Conservation (phyloP, 495 filamentous ascomycete genomes). For the Aspergillus wentii region DNA sequence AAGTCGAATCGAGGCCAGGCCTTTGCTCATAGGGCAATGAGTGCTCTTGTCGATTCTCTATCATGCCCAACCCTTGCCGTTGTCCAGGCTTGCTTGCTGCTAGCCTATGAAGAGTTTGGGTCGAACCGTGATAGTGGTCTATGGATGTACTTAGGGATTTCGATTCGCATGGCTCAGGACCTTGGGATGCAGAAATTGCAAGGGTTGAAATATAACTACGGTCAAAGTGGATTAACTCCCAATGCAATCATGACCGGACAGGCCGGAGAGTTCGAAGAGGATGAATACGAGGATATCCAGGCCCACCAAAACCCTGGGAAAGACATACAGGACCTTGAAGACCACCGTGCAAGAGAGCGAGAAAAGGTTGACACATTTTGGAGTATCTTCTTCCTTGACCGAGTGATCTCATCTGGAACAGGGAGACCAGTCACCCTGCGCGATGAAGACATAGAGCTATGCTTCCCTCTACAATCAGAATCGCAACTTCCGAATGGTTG, state of each 20-base stretch:
- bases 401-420: conserved; percentile 80
- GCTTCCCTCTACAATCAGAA: conserved; percentile 62
- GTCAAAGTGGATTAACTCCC: conserved; percentile 48
- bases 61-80: conserved; percentile 73
- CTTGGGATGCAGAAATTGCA: conserved; percentile 75
- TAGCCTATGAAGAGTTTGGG: conserved; percentile 84
- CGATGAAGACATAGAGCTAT: conserved; percentile 75
- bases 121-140: conserved; percentile 80
- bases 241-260: conserved; percentile 46
- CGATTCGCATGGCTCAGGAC: conserved; percentile 83
- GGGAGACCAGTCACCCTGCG: conserved; percentile 74
- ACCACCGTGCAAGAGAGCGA: conserved; percentile 54
- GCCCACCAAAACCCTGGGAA: conserved; percentile 16
- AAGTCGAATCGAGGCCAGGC: conserved; percentile 56
- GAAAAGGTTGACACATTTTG: conserved; percentile 81
- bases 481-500: conserved; percentile 53
- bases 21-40: conserved; percentile 74
- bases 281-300: conserved; percentile 39
- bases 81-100: conserved; percentile 71
- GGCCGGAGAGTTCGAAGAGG: conserved; percentile 36
- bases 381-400: conserved; percentile 80
- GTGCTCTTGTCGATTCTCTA: conserved; percentile 68
- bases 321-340: conserved; percentile 17
- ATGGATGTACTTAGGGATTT: conserved; percentile 85
- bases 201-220: conserved; percentile 64